These are phyloP conservation scores for Aspergillus sp. DNA, from an alignment of 2,329 filamentous ascomycete species.

Conservation along the genomic window DNA sequence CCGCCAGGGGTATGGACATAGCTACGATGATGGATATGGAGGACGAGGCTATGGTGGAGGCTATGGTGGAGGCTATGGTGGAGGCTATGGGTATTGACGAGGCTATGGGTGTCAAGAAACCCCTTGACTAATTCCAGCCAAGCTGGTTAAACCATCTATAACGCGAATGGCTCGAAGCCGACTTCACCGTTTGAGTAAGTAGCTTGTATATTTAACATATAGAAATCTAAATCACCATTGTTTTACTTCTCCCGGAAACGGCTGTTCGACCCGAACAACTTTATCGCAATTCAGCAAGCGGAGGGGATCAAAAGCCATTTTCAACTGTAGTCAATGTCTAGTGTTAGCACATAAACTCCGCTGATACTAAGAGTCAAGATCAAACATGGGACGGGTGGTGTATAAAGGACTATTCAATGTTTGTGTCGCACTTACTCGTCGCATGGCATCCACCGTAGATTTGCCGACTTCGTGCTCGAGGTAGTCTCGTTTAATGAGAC, in stretches of 20 bases:
- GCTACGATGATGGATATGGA: constrained; percentile 9
- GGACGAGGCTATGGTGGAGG: neutral
- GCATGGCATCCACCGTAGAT: constrained; percentile 58
- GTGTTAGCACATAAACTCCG: constrained; percentile 11
- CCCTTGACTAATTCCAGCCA: no score
- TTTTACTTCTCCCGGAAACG: constrained; percentile 44
- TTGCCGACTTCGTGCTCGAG: constrained; percentile 56
- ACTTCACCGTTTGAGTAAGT: no score
- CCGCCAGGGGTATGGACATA: constrained; percentile 15
- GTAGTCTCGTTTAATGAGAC: constrained; percentile 62
- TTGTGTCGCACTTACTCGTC: constrained; percentile 42
- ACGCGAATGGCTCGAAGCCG: no score
- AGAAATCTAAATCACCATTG: constrained; percentile 31
- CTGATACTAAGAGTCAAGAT: neutral
- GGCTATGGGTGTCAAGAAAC: neutral
- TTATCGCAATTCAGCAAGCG: constrained; percentile 61
- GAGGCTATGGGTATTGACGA: neutral
- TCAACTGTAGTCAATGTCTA: constrained; percentile 41
- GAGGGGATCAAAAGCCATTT: constrained; percentile 60
- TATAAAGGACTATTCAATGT: no score
- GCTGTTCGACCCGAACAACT: constrained; percentile 51
- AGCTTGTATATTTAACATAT: neutral
- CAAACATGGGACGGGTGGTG: neutral
- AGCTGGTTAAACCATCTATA: no score
- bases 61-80: neutral